Evolutionary conservation across 2,329 filamentous ascomycete species (phyloP).

Genomic region (Knoxdaviesia capensis): DNA sequence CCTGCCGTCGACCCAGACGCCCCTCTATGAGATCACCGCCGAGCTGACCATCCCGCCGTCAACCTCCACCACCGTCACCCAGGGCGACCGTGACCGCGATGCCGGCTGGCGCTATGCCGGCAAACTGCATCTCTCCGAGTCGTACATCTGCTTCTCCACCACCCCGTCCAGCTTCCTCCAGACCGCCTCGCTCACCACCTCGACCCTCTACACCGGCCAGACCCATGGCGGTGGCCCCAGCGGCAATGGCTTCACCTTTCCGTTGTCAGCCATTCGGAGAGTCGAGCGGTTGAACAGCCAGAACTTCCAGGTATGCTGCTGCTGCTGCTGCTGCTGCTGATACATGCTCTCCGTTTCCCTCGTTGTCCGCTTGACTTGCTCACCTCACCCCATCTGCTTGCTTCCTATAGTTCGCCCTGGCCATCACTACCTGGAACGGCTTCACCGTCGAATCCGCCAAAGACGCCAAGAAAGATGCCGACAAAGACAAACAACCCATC

Average conservation of each 20-base stretch:
- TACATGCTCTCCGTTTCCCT: background rate
- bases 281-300: slow-evolving; percentile 89
- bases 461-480: slow-evolving; percentile 14
- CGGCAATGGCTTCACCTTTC: slow-evolving; percentile 89
- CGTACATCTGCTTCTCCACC: slow-evolving; percentile 92
- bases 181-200: slow-evolving; percentile 58
- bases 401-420: slow-evolving; percentile 52
- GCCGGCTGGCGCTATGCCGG: slow-evolving; percentile 78
- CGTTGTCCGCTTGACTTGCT: background rate
- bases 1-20: slow-evolving; percentile 77
- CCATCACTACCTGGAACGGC: slow-evolving; percentile 88
- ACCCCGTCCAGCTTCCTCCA: slow-evolving; percentile 73
- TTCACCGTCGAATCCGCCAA: slow-evolving; percentile 36
- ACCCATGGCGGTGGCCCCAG: slow-evolving; percentile 84
- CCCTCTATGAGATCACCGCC: slow-evolving; percentile 87
- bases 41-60: slow-evolving; percentile 73
- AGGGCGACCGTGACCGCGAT: slow-evolving; percentile 50
- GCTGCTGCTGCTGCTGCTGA: background rate
- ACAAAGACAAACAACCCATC: slow-evolving; percentile 21
- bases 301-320: slow-evolving; percentile 43
- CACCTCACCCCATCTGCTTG: background rate
- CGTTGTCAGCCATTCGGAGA: slow-evolving; percentile 73
- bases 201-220: slow-evolving; percentile 74
- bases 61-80: slow-evolving; percentile 30
- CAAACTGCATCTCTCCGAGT: slow-evolving; percentile 82